Evolutionary conservation across 1,284 basidiomycete genomes (phyloP).

Genomic region (Apiotrichum mycotoxinovorans): DNA sequence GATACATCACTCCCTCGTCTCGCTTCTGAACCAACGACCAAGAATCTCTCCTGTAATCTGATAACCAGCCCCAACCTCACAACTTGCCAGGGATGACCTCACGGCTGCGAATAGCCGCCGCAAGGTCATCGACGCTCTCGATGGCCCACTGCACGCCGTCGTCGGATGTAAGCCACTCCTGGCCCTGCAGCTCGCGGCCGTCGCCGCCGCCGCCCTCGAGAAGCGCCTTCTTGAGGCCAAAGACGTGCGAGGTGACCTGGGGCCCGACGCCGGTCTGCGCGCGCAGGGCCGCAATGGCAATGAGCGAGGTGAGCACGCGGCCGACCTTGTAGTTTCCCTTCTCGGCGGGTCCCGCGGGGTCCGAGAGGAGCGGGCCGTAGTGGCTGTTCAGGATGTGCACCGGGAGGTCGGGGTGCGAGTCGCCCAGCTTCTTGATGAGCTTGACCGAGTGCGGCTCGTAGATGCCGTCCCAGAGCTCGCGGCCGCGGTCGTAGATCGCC

Average conservation of each 20-base stretch:
- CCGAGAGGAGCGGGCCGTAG: conserved; percentile 83
- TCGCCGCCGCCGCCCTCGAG: conserved; percentile 68
- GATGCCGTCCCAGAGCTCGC: conserved; percentile 79
- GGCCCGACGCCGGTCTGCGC: conserved; percentile 85
- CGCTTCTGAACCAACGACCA: too few relatives aligned
- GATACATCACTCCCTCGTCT: too few relatives aligned
- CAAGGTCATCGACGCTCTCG: conserved; percentile 69
- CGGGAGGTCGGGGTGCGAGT: conserved; percentile 64
- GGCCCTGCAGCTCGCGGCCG: conserved; percentile 52
- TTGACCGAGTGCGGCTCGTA: conserved; percentile 87
- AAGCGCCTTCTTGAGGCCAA: conserved; percentile 63
- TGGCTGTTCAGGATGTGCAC: conserved; percentile 85
- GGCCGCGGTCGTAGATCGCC: conserved; percentile 61
- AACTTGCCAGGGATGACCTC: conserved; percentile 1
- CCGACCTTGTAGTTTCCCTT: conserved; percentile 57
- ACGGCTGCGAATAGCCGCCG: conserved; percentile 35
- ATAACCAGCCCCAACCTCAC: neutral
- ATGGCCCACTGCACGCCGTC: conserved; percentile 91
- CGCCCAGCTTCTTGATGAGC: conserved; percentile 79
- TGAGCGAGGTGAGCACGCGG: conserved; percentile 78
- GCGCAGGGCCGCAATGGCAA: conserved; percentile 86
- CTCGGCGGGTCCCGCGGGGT: conserved; percentile 54
- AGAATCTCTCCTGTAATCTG: too few relatives aligned
- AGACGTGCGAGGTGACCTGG: conserved; percentile 87
- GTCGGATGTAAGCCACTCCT: conserved; percentile 84